Evolutionary conservation across 495 filamentous ascomycete species (phyloP).

Genomic region (Trypethelium eluteriae): DNA sequence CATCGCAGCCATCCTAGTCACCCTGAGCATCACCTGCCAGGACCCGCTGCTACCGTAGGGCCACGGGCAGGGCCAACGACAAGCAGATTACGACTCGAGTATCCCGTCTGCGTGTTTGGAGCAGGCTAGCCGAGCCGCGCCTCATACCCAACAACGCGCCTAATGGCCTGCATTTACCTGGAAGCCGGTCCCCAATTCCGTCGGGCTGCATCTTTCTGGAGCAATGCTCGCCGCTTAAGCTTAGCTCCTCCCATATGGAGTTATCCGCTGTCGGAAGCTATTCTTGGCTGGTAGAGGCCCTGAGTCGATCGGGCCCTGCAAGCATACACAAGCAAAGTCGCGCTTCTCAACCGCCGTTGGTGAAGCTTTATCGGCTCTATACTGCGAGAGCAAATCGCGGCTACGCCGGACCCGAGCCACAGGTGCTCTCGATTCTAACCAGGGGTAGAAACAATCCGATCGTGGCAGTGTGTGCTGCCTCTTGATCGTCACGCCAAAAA

Average conservation of each 20-base stretch:
- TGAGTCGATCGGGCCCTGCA: conserved; percentile 4
- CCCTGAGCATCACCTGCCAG: too few relatives aligned
- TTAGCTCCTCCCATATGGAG: conserved; percentile 4
- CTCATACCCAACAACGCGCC: background rate
- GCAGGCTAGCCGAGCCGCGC: conserved; percentile 4
- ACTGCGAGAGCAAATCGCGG: background rate
- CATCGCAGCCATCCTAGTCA: background rate
- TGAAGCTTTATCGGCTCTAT: conserved; percentile 10
- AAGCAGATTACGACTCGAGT: background rate
- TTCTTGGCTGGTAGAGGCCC: conserved; percentile 2
- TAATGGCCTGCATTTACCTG: background rate
- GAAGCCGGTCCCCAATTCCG: background rate
- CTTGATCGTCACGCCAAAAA: background rate
- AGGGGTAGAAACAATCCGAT: conserved; percentile 7
- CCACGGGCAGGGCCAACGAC: too few relatives aligned
- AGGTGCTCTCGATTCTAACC: background rate
- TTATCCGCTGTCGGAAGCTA: conserved; percentile 12
- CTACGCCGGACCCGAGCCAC: conserved; percentile 10
- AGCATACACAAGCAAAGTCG: background rate
- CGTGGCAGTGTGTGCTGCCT: conserved; percentile 6
- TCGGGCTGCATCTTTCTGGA: background rate
- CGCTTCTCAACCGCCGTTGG: background rate
- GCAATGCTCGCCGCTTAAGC: background rate
- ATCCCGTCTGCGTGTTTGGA: conserved; percentile 5
- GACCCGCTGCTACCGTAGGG: too few relatives aligned